phyloP scores from a whole-genome alignment of 495 filamentous ascomycete species.

The Aspergillus hancockii region DNA sequence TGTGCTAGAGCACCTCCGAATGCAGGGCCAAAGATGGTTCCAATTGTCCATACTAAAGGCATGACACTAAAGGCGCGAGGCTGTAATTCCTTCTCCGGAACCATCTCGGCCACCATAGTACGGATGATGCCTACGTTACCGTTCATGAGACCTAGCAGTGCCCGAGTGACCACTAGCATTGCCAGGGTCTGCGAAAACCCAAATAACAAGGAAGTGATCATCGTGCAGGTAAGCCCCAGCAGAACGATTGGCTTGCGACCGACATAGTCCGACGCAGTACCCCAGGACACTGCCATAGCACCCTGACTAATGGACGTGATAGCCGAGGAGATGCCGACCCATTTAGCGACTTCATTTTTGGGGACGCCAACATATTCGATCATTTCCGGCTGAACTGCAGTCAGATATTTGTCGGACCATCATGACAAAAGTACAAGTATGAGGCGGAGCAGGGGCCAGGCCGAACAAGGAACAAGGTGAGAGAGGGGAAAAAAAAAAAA shows the following conservation, averaged over 20 bases:
- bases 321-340: conserved; percentile 71
- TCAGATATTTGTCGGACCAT: neutral
- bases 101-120: conserved; percentile 82
- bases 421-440: neutral
- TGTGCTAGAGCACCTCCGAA: conserved; percentile 84
- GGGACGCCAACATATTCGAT: conserved; percentile 77
- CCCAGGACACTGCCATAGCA: conserved; percentile 76
- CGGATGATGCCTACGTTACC: conserved; percentile 81
- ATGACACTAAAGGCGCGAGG: conserved; percentile 82
- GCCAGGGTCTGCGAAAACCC: conserved; percentile 73
- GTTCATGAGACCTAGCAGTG: conserved; percentile 68
- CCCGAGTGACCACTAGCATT: conserved; percentile 70
- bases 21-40: conserved; percentile 83
- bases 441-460: neutral
- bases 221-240: conserved; percentile 67
- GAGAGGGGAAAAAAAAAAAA: neutral
- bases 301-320: conserved; percentile 74
- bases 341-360: conserved; percentile 71
- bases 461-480: neutral
- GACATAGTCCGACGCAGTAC: conserved; percentile 68
- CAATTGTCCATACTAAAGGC: conserved; percentile 79
- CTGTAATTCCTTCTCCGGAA: conserved; percentile 78
- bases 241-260: conserved; percentile 79
- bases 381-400: conserved; percentile 65
- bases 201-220: conserved; percentile 71